Percentiles rank a stretch among this genome's conserved stretches.
Conservation (phyloP, 768 basidiomycete species). For the Psilocybe cyanescens region DNA sequence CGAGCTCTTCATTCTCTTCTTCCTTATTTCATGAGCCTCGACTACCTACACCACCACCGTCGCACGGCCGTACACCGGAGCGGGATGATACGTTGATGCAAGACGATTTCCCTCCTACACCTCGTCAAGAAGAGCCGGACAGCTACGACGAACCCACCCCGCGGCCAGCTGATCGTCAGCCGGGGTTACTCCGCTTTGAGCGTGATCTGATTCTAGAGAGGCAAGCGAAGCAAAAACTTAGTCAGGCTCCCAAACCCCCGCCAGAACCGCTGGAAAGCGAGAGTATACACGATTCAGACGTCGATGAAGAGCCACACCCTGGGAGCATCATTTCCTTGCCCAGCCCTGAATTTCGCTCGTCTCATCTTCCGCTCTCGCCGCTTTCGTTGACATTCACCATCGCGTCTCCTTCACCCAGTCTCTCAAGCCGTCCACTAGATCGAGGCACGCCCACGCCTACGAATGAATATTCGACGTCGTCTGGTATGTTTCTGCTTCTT, state of each 20-base stretch:
- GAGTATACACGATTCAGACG: slow-evolving; percentile 11
- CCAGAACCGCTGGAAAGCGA: slow-evolving; percentile 3
- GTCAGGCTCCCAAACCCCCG: neutral
- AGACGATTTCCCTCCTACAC: neutral
- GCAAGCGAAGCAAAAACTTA: slow-evolving; percentile 12
- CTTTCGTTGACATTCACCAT: slow-evolving; percentile 19
- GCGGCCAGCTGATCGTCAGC: slow-evolving; percentile 29
- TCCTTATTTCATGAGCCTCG: slow-evolving; percentile 23
- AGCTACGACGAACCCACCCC: slow-evolving; percentile 27
- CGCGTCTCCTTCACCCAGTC: slow-evolving; percentile 3
- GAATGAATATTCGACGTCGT: slow-evolving; percentile 10
- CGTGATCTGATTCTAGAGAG: slow-evolving; percentile 18
- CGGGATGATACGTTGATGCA: slow-evolving; percentile 23
- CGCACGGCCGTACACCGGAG: slow-evolving; percentile 11
- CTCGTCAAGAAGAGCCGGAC: slow-evolving; percentile 4
- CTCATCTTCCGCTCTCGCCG: slow-evolving; percentile 18
- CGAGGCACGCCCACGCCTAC: slow-evolving; percentile 23
- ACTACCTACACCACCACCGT: slow-evolving; percentile 28
- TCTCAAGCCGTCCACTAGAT: slow-evolving; percentile 2
- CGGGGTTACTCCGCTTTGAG: slow-evolving; percentile 22
- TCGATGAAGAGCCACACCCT: slow-evolving; percentile 27
- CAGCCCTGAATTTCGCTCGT: slow-evolving; percentile 13
- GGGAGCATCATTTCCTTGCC: slow-evolving; percentile 27
- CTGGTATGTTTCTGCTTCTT: slow-evolving; percentile 2
- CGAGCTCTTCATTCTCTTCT: slow-evolving; percentile 26